Conservation (phyloP, 1,139 yeast species). For the Saccharomycopsis crataegensis region DNA sequence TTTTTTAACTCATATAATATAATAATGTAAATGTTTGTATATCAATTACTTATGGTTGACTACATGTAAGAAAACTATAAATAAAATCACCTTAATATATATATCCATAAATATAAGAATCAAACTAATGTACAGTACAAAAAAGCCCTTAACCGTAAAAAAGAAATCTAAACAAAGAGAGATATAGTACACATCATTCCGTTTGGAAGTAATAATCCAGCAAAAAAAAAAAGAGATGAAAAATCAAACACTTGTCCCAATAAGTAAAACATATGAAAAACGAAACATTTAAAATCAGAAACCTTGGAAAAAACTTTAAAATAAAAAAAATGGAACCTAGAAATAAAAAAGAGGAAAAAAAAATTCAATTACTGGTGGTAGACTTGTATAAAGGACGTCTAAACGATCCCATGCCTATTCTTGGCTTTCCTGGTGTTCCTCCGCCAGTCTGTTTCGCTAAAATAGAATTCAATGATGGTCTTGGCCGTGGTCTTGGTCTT, state of each 20-base stretch:
- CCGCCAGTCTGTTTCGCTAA: not conserved
- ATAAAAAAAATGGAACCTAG: not conserved
- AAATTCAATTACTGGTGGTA: slow-evolving; percentile 2
- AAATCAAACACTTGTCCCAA: not conserved
- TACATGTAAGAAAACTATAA: too few relatives aligned
- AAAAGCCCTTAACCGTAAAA: not conserved
- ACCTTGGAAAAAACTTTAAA: not conserved
- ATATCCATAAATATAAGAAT: too few relatives aligned
- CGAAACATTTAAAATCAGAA: not conserved
- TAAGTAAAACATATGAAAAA: not conserved
- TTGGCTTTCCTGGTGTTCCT: not conserved
- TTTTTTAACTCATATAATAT: too few relatives aligned
- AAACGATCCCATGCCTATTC: slow-evolving; percentile 12
- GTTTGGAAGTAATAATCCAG: not conserved
- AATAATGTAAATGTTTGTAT: too few relatives aligned
- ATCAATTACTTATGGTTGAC: too few relatives aligned
- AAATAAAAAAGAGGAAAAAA: not conserved
- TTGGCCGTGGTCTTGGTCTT: not conserved
- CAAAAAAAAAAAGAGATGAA: not conserved
- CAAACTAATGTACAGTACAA: too few relatives aligned
- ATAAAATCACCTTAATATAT: too few relatives aligned
- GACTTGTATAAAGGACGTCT: slow-evolving; percentile 16
- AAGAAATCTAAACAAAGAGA: not conserved
- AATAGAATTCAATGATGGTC: not conserved
- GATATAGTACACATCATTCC: not conserved